Evolutionary conservation across 1,284 basidiomycete genomes (phyloP).

Genomic region (Coniophora puteana): DNA sequence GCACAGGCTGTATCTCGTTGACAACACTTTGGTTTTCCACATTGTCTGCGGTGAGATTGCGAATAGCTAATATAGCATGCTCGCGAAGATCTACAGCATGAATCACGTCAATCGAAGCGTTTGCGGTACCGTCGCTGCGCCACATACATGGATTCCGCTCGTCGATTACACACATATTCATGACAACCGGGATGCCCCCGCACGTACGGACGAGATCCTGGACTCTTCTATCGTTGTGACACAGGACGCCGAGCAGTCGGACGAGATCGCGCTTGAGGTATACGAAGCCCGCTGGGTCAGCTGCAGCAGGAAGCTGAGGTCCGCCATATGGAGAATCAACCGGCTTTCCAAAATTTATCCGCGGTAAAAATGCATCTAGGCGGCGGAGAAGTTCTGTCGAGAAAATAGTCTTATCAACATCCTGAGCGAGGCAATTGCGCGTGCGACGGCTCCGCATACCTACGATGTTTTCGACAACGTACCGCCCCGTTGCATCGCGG

Average conservation of each 20-base stretch:
- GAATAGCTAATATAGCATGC: constrained; percentile 82
- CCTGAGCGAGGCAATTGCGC: neutral
- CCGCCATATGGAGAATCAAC: constrained; percentile 27
- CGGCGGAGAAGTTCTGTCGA: constrained; percentile 60
- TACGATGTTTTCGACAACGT: constrained; percentile 55
- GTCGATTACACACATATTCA: constrained; percentile 86
- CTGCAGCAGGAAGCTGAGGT: constrained; percentile 15
- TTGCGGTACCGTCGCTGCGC: no score
- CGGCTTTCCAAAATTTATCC: constrained; percentile 69
- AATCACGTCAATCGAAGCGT: constrained; percentile 1
- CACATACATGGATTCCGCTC: constrained; percentile 85
- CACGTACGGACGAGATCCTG: constrained; percentile 71
- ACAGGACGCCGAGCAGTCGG: constrained; percentile 73
- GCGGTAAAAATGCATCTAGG: constrained; percentile 73
- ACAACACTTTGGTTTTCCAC: constrained; percentile 78
- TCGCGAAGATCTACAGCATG: constrained; percentile 72
- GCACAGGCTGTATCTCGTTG: constrained; percentile 62
- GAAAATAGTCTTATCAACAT: constrained; percentile 12
- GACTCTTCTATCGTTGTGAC: constrained; percentile 54
- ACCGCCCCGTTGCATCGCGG: constrained; percentile 39
- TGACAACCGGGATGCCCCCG: constrained; percentile 75
- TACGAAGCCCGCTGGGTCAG: constrained; percentile 59
- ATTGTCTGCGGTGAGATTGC: constrained; percentile 75
- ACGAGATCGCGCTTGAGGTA: constrained; percentile 84
- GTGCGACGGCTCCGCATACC: constrained; percentile 39